Base-by-base conservation (phyloP, 2,329 filamentous ascomycete genomes). In the Paraphaeosphaeria minitans region DNA sequence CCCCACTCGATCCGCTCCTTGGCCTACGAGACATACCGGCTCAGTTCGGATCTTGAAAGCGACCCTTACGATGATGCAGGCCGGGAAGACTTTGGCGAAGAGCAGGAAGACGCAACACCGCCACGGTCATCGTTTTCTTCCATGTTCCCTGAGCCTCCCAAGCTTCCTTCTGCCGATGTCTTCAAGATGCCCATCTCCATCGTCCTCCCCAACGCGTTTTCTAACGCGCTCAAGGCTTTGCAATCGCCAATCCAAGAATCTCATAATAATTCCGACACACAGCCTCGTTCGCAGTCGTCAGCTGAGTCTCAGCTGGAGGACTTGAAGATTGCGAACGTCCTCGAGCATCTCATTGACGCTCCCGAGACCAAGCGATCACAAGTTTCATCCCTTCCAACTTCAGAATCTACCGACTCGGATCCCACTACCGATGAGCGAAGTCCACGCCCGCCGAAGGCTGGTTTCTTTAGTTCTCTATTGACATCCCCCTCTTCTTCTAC, bases 21-120 rank as follows among this genome's bases (percentile, higher is more conserved):
- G 56, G 83, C 82, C 1, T 87, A 86, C 63, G 84, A 87, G 55
- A 82, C 85, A 14, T 84, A 85, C 55, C 72, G 75, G 39, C 71
- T 75, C 60, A 77, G 62, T 62, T 73, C 67, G 66, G 63, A 70
- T 42, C 57, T 73, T 14, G 61, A 56, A 37, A 62, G 60, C 54
- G 65, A 66, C 13, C 56, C 10, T 10, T 53, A 46, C 27, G 68
- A 71, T 48, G 66, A 75, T 49, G 21, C 68, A 4, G 80, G 60
- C 14, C 66, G 64, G 31, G 60, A 66, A 3, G 63, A 69, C 27
- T 51, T 59, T 13, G 65, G 68, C 22, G 76, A 78, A 4, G 81
- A 82, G 1, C 77, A 82, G 13, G 76, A 79, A 31, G 55, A 60
- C 10, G 43, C 53, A 21, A 53, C 66, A 27, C 41, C 67, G 5